Percentiles rank a stretch among this genome's conserved stretches.
Conservation (phyloP, 306 rosid genomes). For the Fragaria ananassa region DNA sequence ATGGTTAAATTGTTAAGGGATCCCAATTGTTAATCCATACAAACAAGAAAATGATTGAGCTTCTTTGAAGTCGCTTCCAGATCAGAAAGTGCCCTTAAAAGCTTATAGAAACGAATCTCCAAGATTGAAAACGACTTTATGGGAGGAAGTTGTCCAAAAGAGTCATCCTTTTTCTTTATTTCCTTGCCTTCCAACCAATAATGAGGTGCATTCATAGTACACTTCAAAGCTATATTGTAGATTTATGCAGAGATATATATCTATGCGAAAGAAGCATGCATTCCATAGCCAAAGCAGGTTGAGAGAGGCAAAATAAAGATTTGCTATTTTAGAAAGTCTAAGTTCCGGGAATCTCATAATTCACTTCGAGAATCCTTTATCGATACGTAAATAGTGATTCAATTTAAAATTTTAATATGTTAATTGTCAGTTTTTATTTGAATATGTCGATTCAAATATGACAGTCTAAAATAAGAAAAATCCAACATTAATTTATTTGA, state of each 20-base stretch:
- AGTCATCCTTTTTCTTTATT: background rate
- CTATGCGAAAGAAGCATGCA: background rate
- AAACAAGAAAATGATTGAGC: slow-evolving; percentile 1
- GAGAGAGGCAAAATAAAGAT: too few species aligned
- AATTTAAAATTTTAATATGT: too few species aligned
- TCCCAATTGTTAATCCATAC: background rate
- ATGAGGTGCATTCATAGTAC: background rate
- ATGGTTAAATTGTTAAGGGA: background rate
- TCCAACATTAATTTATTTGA: background rate
- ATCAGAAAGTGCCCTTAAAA: background rate
- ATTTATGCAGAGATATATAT: background rate
- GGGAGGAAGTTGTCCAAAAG: background rate
- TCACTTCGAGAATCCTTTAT: too few species aligned
- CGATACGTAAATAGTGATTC: too few species aligned
- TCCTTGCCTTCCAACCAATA: background rate
- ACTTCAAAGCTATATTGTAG: background rate
- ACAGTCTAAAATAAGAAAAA: background rate
- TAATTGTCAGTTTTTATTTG: too few species aligned
- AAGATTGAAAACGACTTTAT: background rate
- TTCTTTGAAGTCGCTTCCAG: slow-evolving; percentile 9
- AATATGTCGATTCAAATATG: background rate
- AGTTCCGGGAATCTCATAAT: too few species aligned
- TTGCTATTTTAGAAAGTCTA: too few species aligned
- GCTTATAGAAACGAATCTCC: background rate
- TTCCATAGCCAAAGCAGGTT: background rate